Base-by-base conservation (phyloP, 2,329 filamentous ascomycete genomes). In the Stagonosporopsis tanaceti region DNA sequence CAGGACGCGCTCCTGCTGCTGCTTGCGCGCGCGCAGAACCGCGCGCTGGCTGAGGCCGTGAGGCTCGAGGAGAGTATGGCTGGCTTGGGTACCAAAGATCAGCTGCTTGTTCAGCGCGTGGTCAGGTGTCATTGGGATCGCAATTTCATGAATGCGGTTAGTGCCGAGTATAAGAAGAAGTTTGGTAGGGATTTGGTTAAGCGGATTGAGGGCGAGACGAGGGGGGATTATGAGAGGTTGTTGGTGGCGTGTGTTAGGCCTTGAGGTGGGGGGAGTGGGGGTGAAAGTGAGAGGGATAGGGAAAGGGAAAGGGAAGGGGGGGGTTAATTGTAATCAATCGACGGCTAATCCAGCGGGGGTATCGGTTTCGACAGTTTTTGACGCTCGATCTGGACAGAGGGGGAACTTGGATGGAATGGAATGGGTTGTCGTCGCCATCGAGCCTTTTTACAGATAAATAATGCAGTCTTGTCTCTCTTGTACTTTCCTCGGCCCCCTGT, bases 1-100 rank as follows among this genome's bases (percentile, higher is more conserved):
- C 83, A 93, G 74, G 86, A 91, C 15, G 92, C 92, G 0, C 84
- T 98, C 0, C 78, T 95, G 25, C 88, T 87, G 73, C 92, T 97
- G 75, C 80, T 97, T n/a, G 84, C 85, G 11, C 83, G 89, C 12
- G 94, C 91, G 2, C 80, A 85, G 6, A 92, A 97, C 77, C 91
- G 89, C 64, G 92, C 91, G 57, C 89, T 91, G 82, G 89, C 92
- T 63, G 93, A 96, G 67, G 95, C 93, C 0, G 80, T 84, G 22
- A 81, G 92, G 4, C 82, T 98, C n/a, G 93, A 97, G 73, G 90
- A 91, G 14, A 83, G 90, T 15, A 98, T 98, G 94, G 84, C 86
- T 1, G 95, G 94, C 0, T 68, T 89, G 62, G 94, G 94, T 2
- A 98, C 95, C 11, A 94, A 95, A 76, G 93, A 99, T 61, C 80